These are phyloP conservation scores for Solanum ossicruentum DNA, from an alignment of 257 asterid genomes.

Conservation along the genomic window DNA sequence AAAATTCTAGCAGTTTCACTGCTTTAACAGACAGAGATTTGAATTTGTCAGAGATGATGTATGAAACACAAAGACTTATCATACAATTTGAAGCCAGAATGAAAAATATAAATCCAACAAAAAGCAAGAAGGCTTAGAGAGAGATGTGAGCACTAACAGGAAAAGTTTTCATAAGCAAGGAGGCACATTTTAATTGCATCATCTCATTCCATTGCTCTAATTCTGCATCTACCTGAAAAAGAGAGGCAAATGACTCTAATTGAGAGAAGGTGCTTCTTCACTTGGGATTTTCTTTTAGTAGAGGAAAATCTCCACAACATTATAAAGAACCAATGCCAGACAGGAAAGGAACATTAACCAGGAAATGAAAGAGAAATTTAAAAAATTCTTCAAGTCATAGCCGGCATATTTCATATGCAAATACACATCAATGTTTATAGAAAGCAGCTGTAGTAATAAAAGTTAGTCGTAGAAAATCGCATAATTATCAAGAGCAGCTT, in stretches of 20 bases:
- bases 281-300: not conserved
- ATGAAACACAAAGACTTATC: not conserved
- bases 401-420: not conserved
- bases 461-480: not conserved
- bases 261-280: not conserved
- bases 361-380: not conserved
- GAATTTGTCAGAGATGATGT: not conserved
- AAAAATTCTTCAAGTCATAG: not conserved
- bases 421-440: not conserved
- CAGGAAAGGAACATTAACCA: not conserved
- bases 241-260: not conserved
- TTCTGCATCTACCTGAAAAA: conserved; percentile 76
- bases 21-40: not conserved
- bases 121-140: not conserved
- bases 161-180: conserved; percentile 49
- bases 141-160: conserved; percentile 40
- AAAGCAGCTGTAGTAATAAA: not conserved
- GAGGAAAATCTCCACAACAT: not conserved
- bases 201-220: conserved; percentile 90
- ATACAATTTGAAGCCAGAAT: not conserved
- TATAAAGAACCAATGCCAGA: not conserved
- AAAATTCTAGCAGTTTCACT: not conserved
- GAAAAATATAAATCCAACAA: not conserved
- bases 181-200: conserved; percentile 77
- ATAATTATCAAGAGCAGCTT: not conserved